Evolutionary conservation across 495 filamentous ascomycete species (phyloP).

Genomic region (Rostrohypoxylon terebratum): DNA sequence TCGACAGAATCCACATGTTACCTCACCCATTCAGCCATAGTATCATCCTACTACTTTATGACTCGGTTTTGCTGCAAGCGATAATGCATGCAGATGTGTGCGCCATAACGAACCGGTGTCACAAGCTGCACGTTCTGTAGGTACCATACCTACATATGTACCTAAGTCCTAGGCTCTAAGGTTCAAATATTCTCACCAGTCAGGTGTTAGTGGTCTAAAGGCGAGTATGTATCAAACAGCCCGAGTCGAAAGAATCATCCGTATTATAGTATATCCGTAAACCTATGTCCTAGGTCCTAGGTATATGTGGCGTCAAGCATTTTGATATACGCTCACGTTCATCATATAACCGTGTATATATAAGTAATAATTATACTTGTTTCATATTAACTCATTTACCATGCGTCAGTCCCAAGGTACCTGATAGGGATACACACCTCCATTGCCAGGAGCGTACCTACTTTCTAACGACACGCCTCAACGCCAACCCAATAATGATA

Average conservation of each 20-base stretch:
- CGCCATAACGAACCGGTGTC: neutral
- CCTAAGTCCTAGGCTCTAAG: neutral
- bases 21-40: no score
- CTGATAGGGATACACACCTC: neutral
- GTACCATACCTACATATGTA: neutral
- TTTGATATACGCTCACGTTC: neutral
- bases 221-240: no score
- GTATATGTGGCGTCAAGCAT: neutral
- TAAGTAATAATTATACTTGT: neutral
- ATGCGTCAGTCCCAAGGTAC: slow-evolving; percentile 4
- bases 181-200: neutral
- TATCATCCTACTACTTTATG: no score
- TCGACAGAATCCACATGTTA: neutral
- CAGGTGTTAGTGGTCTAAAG: no score
- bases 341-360: neutral
- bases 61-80: slow-evolving; percentile 1
- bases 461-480: slow-evolving; percentile 22
- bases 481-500: slow-evolving; percentile 27
- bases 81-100: slow-evolving; percentile 11
- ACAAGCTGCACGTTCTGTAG: neutral
- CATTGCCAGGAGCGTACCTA: slow-evolving; percentile 2
- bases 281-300: no score
- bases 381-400: neutral
- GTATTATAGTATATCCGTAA: no score
- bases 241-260: no score